These are phyloP conservation scores for Capronia americana DNA, from an alignment of 2,329 filamentous ascomycete species.

Conservation along the genomic window DNA sequence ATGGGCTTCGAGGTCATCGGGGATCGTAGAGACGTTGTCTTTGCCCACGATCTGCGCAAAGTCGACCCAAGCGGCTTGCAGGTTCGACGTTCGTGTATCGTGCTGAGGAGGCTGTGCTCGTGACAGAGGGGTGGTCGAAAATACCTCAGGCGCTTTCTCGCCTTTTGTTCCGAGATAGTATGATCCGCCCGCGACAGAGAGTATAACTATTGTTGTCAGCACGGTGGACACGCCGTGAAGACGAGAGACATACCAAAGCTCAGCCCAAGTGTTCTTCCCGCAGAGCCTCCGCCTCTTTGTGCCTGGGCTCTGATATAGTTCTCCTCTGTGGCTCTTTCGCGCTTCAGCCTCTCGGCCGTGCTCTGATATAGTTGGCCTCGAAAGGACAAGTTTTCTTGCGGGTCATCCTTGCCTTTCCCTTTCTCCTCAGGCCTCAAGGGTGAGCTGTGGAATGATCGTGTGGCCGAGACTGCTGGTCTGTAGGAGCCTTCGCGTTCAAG, in stretches of 20 bases:
- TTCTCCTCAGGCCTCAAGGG: conserved; percentile 19
- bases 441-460: conserved; percentile 29
- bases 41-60: conserved; percentile 67
- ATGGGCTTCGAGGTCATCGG: conserved; percentile 61
- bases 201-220: conserved; percentile 51
- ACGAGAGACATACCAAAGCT: conserved; percentile 44
- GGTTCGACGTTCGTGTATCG: conserved; percentile 61
- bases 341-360: conserved; percentile 63
- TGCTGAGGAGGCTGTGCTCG: conserved; percentile 58
- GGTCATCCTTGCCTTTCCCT: conserved; percentile 17
- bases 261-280: conserved; percentile 32
- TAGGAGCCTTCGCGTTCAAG: conserved; percentile 17
- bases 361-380: conserved; percentile 68
- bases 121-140: conserved; percentile 65
- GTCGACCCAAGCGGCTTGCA: conserved; percentile 70
- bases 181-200: conserved; percentile 58
- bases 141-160: conserved; percentile 53
- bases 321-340: conserved; percentile 56
- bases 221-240: conserved; percentile 13
- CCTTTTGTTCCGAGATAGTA: conserved; percentile 63
- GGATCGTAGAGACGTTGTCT: conserved; percentile 66
- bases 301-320: conserved; percentile 40
- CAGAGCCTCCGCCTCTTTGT: conserved; percentile 15
- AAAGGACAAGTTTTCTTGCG: conserved; percentile 48
- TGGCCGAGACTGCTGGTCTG: conserved; percentile 1